Evolutionary conservation across 2,329 filamentous ascomycete genomes (phyloP), one percentile per base, ranked within the genome.

Genomic region (Xylariomycetidae sp.): DNA sequence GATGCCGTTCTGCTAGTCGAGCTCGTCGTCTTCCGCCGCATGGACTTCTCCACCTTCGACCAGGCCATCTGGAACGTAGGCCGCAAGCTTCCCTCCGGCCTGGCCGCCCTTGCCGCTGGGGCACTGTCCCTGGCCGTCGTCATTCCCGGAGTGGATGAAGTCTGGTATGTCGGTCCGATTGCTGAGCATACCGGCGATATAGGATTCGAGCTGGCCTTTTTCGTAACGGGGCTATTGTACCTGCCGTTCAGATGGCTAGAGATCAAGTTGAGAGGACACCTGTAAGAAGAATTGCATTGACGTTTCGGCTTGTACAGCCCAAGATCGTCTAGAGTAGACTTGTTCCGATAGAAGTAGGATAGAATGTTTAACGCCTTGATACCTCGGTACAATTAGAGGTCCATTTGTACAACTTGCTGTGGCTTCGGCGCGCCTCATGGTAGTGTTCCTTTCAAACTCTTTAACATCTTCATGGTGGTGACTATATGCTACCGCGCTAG

Each of bases 41-140:
- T 63, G 34, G 53, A 65, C 37, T 69, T 60, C 35, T 52, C 55
- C 1, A 57, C 60, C 0, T 74, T 67, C 44, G 67, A 73, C 34
- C 59, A 63, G 18, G 54, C 58, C 7, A 58, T 61, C 32, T 74
- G 70, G 70, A 65, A 69, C 30, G 59, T 67, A 1, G 64, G 61
- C 5, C 47, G 49, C 23, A 41, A 54, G 40, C 52, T 74, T 16
- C 70, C 70, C 1, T 50, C 61, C 0, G 71, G 70, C 3, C 32
- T 66, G 4, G 65, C 71, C 1, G 71, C 71, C 3, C 41, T 74
- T 10, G 52, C 52, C 3, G 65, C 68, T 2, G 70, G 60, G 3
- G 25, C 67, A 3, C 44, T 68, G n/a, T 65, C 60, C 31, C 64
- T 70, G 36, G 68, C 54, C 2, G 50, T 74, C 35, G 56, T 65